Evolutionary conservation across 1,284 basidiomycete genomes (phyloP).

Genomic region (Salmacisia buchloeana): DNA sequence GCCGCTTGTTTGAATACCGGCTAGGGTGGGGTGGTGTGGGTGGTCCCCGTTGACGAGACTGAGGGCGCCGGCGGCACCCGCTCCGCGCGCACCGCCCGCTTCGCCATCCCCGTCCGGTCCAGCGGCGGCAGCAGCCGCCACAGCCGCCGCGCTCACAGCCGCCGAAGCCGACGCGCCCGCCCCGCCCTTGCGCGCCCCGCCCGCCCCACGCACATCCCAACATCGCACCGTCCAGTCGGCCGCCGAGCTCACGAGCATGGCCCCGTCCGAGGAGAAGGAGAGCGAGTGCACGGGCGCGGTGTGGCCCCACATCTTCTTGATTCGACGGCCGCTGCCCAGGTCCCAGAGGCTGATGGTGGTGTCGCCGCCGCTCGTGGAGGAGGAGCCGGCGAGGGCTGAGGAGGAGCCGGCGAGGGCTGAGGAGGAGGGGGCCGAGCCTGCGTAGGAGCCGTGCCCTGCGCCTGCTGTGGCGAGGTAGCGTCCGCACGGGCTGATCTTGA

Average conservation of each 20-base stretch:
- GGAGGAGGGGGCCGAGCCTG: conserved; percentile 10
- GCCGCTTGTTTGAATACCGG: neutral
- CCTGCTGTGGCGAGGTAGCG: conserved; percentile 79
- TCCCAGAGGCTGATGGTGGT: conserved; percentile 94
- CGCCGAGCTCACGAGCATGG: conserved; percentile 77
- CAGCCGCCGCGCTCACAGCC: neutral
- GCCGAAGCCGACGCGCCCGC: conserved; percentile 8
- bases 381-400: conserved; percentile 9
- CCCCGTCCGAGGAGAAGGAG: conserved; percentile 84
- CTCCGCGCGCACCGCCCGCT: neutral
- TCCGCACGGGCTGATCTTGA: conserved; percentile 89
- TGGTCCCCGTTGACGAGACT: neutral
- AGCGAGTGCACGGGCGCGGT: conserved; percentile 80
- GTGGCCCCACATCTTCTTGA: conserved; percentile 97
- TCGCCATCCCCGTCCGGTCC: neutral
- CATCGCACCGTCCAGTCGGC: conserved; percentile 91
- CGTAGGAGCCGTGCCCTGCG: conserved; percentile 25
- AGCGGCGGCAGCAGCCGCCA: conserved; percentile 8
- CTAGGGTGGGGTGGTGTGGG: neutral
- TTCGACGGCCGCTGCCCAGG: conserved; percentile 78
- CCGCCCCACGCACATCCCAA: conserved; percentile 86
- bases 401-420: too few species aligned
- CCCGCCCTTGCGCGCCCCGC: conserved; percentile 56
- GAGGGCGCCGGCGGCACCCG: neutral
- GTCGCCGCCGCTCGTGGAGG: conserved; percentile 61